phyloP scores from a whole-genome alignment of 306 rosid species.

The Dicorynia guianensis region DNA sequence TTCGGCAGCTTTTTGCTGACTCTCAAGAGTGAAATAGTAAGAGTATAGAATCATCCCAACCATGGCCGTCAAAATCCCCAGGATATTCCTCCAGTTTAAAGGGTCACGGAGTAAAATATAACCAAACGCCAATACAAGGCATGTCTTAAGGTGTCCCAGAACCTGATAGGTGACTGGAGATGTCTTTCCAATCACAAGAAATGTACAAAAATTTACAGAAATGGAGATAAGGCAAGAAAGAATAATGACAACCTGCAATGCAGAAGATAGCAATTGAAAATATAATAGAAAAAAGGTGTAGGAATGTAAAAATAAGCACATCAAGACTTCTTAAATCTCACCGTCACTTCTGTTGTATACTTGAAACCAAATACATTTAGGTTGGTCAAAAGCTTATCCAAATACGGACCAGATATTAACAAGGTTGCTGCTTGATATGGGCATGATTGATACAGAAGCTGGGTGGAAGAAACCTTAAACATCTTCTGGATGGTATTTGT shows the following conservation, averaged over 20 bases:
- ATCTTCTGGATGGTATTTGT: slow-evolving; percentile 94
- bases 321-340: slow-evolving; percentile 45
- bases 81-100: slow-evolving; percentile 80
- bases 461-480: slow-evolving; percentile 92
- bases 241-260: slow-evolving; percentile 68
- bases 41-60: slow-evolving; percentile 90
- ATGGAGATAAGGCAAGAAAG: slow-evolving; percentile 90
- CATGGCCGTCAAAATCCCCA: slow-evolving; percentile 84
- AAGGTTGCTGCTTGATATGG: slow-evolving; percentile 87
- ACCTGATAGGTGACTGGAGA: slow-evolving; percentile 96
- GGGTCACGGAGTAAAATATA: slow-evolving; percentile 85
- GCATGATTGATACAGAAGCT: slow-evolving; percentile 90
- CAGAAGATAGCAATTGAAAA: slow-evolving; percentile 25
- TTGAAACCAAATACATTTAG: slow-evolving; percentile 82
- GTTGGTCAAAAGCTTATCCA: slow-evolving; percentile 77
- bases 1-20: slow-evolving; percentile 75
- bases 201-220: slow-evolving; percentile 92
- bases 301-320: not conserved
- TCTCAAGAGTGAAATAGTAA: slow-evolving; percentile 66
- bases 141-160: slow-evolving; percentile 95
- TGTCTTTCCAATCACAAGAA: slow-evolving; percentile 94
- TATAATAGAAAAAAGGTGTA: not conserved
- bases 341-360: slow-evolving; percentile 83
- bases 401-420: slow-evolving; percentile 80
- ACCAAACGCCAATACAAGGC: slow-evolving; percentile 90